Conservation (phyloP, 306 rosid genomes). For the Medicago ruthenica region DNA sequence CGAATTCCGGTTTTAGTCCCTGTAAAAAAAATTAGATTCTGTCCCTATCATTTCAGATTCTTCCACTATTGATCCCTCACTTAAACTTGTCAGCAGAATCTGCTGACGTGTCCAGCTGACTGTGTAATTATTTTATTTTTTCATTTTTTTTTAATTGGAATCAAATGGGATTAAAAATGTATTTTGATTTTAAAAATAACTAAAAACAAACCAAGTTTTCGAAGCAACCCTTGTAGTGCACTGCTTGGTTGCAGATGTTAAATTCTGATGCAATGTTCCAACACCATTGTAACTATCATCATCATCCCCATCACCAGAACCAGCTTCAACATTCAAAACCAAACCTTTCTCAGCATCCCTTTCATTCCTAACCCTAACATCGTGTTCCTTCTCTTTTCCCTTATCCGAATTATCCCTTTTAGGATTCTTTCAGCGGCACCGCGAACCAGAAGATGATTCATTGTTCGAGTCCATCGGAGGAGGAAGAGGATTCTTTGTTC, state of each 20-base stretch:
- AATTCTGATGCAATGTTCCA: slow-evolving; percentile 76
- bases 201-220: slow-evolving; percentile 94
- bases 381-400: slow-evolving; percentile 84
- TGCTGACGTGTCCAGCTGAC: too few relatives aligned
- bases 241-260: slow-evolving; percentile 94
- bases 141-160: too few relatives aligned
- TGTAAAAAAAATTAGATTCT: too few relatives aligned
- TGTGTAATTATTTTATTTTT: too few relatives aligned
- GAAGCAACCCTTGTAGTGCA: slow-evolving; percentile 94
- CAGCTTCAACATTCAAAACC: slow-evolving; percentile 69
- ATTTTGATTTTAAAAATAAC: too few relatives aligned
- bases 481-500: slow-evolving; percentile 42
- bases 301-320: slow-evolving; percentile 73
- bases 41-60: too few relatives aligned
- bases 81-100: too few relatives aligned
- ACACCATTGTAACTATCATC: slow-evolving; percentile 87
- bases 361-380: slow-evolving; percentile 83
- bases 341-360: slow-evolving; percentile 65
- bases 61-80: too few relatives aligned
- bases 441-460: slow-evolving; percentile 90
- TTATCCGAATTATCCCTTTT: too few relatives aligned
- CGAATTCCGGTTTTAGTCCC: too few relatives aligned
- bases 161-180: too few relatives aligned
- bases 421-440: slow-evolving; percentile 69
- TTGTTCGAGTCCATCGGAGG: slow-evolving; percentile 76